Evolutionary conservation across 345 rosid genomes (phyloP).

Genomic region (Cardamine chenopodiifolia): DNA sequence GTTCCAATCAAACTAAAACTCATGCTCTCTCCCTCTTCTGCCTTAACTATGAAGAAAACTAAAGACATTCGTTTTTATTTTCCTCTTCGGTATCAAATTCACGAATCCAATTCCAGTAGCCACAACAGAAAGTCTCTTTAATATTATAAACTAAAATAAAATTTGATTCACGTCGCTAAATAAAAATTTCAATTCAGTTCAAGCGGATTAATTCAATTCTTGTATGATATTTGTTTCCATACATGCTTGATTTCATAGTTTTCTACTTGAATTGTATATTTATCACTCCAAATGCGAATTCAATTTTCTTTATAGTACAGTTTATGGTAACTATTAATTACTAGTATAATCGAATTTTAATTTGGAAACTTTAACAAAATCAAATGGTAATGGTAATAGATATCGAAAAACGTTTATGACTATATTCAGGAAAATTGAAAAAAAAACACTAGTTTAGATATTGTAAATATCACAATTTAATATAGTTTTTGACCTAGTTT

Average conservation of each 20-base stretch:
- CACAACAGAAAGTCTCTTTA: slow-evolving; percentile 35
- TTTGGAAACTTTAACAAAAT: not conserved
- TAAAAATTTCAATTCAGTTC: not conserved
- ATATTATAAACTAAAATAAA: not conserved
- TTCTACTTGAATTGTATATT: not conserved
- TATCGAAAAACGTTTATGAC: not conserved
- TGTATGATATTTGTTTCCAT: not conserved
- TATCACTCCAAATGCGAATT: no score
- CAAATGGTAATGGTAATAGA: not conserved
- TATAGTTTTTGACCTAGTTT: no score
- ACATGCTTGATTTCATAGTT: not conserved
- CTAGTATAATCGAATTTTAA: not conserved
- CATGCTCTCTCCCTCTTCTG: slow-evolving; percentile 30
- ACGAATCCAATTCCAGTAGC: slow-evolving; percentile 43
- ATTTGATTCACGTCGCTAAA: not conserved
- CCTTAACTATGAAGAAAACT: slow-evolving; percentile 40
- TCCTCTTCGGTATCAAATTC: slow-evolving; percentile 35
- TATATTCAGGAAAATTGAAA: not conserved
- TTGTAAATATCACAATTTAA: not conserved
- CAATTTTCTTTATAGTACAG: no score
- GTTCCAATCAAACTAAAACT: slow-evolving; percentile 17
- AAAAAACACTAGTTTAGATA: not conserved
- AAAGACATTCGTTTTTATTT: slow-evolving; percentile 17
- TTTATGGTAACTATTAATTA: no score
- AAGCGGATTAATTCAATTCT: not conserved